Evolutionary conservation across 192 early-diverging fungal species (phyloP), one percentile per base, ranked within the genome.

Genomic region (Backusella mclennaniae): DNA sequence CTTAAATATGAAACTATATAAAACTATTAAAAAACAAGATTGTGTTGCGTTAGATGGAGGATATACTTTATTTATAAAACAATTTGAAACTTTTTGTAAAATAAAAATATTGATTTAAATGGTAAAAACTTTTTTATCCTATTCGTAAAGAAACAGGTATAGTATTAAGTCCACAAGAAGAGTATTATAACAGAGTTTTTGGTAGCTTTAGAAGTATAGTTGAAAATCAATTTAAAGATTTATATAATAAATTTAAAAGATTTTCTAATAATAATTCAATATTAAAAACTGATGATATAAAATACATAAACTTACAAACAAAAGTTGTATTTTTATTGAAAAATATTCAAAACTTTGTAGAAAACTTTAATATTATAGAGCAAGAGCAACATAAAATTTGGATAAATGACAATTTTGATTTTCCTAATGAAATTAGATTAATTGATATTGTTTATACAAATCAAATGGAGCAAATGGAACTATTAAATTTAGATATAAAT

Each of bases 41-140:
- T 6, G 11, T 31, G 3, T 77, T 12, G 68, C 68, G 19, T 0
- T 77, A 5, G 49, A 77, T 71, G 69, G 68, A 19, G 68, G 69
- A 0, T 77, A 77, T 63, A 71, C 42, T 23, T 35, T 39, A 36
- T 76, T 53, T n/a, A 68, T 76, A 2, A 52, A 69, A n/a, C 52
- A 68, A 52, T 72, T 72, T 35, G 35, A 69, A 23, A 12, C 14
- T 0, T 31, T 36, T 35, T 72, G 46, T 49, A 52, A 6, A 52
- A 72, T 5, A 72, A 44, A 19, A 52, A 72, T 52, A 53, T 36
- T 19, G 31, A 72, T 14, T 33, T 72, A 19, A 35, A 52, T 52
- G 29, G 23, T 21, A 31, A 72, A 0, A 72, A 72, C 11, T 72
- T 72, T 0, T 72, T 4, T 72, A 72, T 52, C 46, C 46, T 21